These are phyloP conservation scores for Cytospora piceicola DNA, from an alignment of 2,329 filamentous ascomycete species.

Conservation along the genomic window DNA sequence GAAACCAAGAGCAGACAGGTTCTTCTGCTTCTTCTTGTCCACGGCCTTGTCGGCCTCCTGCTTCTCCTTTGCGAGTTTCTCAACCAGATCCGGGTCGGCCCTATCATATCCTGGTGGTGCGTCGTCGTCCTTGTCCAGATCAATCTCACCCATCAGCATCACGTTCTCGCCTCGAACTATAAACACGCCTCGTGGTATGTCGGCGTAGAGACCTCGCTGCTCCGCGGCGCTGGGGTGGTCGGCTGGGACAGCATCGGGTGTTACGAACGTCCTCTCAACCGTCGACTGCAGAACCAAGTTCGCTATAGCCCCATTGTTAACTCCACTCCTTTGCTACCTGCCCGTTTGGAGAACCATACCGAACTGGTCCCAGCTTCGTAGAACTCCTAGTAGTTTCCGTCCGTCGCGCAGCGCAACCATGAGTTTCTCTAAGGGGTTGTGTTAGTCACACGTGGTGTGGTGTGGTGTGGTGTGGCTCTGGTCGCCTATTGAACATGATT, in stretches of 20 bases:
- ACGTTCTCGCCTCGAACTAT: conserved; percentile 96
- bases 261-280: conserved; percentile 81
- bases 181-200: conserved; percentile 84
- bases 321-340: conserved; percentile 20
- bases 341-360: conserved; percentile 58
- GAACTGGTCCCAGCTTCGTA: conserved; percentile 97
- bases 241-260: conserved; percentile 48
- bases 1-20: conserved; percentile 78
- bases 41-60: conserved; percentile 69
- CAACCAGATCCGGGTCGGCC: conserved; percentile 54
- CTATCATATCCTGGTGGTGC: conserved; percentile 70
- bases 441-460: conserved; percentile 8
- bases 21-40: conserved; percentile 74
- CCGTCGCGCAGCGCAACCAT: conserved; percentile 90
- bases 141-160: conserved; percentile 92
- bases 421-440: conserved; percentile 78
- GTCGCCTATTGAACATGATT: conserved; percentile 4
- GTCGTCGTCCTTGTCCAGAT: conserved; percentile 94
- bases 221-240: conserved; percentile 41
- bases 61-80: conserved; percentile 72
- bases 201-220: conserved; percentile 70
- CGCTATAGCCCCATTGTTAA: conserved; percentile 34
- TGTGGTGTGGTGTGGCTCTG: too few relatives aligned
- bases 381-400: conserved; percentile 87
- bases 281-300: conserved; percentile 96